Conservation (phyloP, 768 basidiomycete genomes). For the Macrolepiota albuminosa region DNA sequence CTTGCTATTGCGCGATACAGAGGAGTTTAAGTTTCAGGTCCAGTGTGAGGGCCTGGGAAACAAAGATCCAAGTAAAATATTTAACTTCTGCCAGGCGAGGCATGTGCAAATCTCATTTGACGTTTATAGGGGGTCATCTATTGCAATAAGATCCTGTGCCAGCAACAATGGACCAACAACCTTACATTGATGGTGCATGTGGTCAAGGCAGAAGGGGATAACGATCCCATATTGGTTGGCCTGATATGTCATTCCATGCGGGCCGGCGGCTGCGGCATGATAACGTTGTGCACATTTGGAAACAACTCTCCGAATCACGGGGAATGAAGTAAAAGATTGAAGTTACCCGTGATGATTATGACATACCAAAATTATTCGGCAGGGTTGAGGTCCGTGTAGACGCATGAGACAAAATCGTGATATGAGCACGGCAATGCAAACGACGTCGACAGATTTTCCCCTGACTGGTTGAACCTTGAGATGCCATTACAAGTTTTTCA, state of each 20-base stretch:
- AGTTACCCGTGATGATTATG: neutral
- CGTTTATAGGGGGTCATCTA: neutral
- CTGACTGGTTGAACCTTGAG: neutral
- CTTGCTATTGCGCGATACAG: neutral
- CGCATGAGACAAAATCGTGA: neutral
- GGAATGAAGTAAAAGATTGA: neutral
- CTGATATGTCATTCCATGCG: neutral
- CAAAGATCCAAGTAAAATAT: neutral
- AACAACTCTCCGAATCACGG: neutral
- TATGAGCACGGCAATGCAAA: neutral
- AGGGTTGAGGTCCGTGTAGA: neutral
- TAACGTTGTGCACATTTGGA: neutral
- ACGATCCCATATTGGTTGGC: neutral
- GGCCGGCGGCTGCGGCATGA: slow-evolving; percentile 4
- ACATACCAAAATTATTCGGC: neutral
- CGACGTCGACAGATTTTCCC: neutral
- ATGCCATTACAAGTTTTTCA: neutral
- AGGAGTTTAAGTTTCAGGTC: neutral
- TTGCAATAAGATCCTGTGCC: neutral
- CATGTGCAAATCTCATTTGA: neutral
- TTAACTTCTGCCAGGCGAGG: neutral
- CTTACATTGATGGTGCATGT: neutral
- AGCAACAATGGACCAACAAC: neutral
- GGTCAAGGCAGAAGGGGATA: neutral
- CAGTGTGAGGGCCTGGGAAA: neutral